A percentile compares a stretch with the other conserved stretches of the same genome.
phyloP scores from a whole-genome alignment of 345 rosid genomes.

The Aegle marmelos region DNA sequence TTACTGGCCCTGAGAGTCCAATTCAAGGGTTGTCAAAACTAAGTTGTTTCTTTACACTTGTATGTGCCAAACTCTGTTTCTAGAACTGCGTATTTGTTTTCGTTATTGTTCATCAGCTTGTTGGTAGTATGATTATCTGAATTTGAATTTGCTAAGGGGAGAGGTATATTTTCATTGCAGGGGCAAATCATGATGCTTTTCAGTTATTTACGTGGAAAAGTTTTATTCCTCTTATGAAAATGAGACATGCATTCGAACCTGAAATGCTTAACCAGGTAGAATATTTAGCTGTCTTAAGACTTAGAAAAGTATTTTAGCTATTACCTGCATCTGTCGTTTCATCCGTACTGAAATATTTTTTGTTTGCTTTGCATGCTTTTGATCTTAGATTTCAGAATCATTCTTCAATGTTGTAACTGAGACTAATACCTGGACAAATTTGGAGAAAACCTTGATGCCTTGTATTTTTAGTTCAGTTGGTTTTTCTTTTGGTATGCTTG shows the following conservation, averaged over 20 bases:
- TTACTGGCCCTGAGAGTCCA: neutral
- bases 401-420: slow-evolving; percentile 58
- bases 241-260: slow-evolving; percentile 53
- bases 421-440: slow-evolving; percentile 51
- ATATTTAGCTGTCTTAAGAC: slow-evolving; percentile 1
- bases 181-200: slow-evolving; percentile 38
- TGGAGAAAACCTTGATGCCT: slow-evolving; percentile 71
- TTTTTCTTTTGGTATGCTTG: slow-evolving; percentile 47
- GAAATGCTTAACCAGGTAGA: slow-evolving; percentile 74
- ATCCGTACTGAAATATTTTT: slow-evolving; percentile 10
- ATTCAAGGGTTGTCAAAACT: neutral
- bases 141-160: slow-evolving; percentile 7
- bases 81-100: neutral
- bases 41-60: neutral
- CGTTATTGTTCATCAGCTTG: neutral
- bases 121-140: neutral
- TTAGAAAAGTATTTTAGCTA: slow-evolving; percentile 3
- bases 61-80: neutral
- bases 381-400: slow-evolving; percentile 51
- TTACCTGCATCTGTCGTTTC: slow-evolving; percentile 13
- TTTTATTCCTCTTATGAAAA: slow-evolving; percentile 68
- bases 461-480: slow-evolving; percentile 62
- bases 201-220: slow-evolving; percentile 59
- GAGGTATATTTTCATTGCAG: slow-evolving; percentile 25
- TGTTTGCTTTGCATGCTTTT: slow-evolving; percentile 22